Conservation (phyloP, 2,329 filamentous ascomycete genomes). For the Ophiocordyceps camponoti-saundersi region DNA sequence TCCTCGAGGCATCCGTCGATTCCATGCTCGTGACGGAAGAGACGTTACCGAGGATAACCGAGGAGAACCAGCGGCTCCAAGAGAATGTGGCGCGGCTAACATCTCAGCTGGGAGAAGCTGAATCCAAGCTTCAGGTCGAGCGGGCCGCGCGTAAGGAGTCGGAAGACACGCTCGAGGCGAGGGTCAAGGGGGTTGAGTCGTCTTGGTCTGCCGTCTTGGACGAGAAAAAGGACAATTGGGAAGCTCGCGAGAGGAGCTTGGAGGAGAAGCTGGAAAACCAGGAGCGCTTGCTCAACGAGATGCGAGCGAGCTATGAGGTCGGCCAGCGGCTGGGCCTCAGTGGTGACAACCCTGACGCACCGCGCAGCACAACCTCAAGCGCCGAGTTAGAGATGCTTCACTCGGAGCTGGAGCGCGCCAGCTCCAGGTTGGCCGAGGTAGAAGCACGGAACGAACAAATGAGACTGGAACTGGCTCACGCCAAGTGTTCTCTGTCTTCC, state of each 20-base stretch:
- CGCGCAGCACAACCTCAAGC: slow-evolving; percentile 52
- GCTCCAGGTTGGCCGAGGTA: slow-evolving; percentile 70
- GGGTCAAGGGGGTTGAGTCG: slow-evolving; percentile 75
- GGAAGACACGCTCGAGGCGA: slow-evolving; percentile 60
- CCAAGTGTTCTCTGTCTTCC: slow-evolving; percentile 50
- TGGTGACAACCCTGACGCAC: slow-evolving; percentile 41
- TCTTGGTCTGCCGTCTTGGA: slow-evolving; percentile 82
- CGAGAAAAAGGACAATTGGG: slow-evolving; percentile 95
- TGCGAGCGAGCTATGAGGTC: slow-evolving; percentile 95
- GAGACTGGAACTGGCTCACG: slow-evolving; percentile 76
- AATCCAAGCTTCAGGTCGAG: slow-evolving; percentile 66
- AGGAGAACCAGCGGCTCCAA: slow-evolving; percentile 80
- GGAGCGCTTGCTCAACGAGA: slow-evolving; percentile 77
- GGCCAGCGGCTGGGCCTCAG: slow-evolving; percentile 72
- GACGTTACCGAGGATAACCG: slow-evolving; percentile 72
- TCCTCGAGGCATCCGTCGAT: slow-evolving; percentile 92
- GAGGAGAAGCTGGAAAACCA: slow-evolving; percentile 93
- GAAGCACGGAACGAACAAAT: slow-evolving; percentile 91
- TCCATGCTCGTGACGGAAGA: slow-evolving; percentile 85
- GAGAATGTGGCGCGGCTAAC: slow-evolving; percentile 60
- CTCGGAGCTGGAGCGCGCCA: slow-evolving; percentile 81
- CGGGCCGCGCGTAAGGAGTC: slow-evolving; percentile 53
- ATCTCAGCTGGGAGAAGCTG: slow-evolving; percentile 65
- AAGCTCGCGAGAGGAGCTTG: slow-evolving; percentile 74
- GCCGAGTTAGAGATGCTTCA: slow-evolving; percentile 90